Evolutionary conservation across 345 rosid genomes (phyloP), one percentile per base, ranked within the genome.

Genomic region (Syzygium jambos): DNA sequence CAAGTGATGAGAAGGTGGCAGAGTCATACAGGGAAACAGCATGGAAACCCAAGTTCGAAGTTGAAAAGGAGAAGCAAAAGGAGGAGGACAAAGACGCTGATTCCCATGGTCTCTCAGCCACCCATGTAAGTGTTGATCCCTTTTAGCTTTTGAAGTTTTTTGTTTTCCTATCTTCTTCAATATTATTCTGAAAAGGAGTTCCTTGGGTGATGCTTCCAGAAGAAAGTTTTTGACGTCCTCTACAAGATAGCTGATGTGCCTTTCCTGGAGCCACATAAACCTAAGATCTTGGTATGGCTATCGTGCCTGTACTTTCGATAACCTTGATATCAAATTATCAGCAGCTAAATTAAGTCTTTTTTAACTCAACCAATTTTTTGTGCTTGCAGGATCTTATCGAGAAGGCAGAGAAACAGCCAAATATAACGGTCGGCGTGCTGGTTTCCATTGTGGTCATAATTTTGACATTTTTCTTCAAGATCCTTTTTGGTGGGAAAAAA

Each of bases 341-440:
- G 34, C 80, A 0, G 13, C 80, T 34, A 30, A 19, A 19, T 73
- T 34, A 34, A 27, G 3, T 52, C 34, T 11, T 29, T 51, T 29
- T 54, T 51, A n/a, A 22, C 56, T 51, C 57, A 41, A 25, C 63
- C 16, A 49, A 46, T 86, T 10, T 51, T 51, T n/a, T 55, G 51
- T 52, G 51, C 25, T 52, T 73, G 86, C 89, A 94, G 95, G 92
- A 93, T 49, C 63, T 93, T 41, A 85, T 94, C 27, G 92, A 91
- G 86, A 91, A 89, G 91, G 95, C 92, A 80, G 95, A 94, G 90
- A 90, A 90, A 68, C 94, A 92, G 87, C 95, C 94, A 27, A 92
- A 92, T 80, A 85, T 93, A 19, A 91, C 94, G 10, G 73, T 92
- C 14, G 91, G 94, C 57, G 34, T 91, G 6, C 86, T 94, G 51